Evolutionary conservation across 177 flowering plant genomes (phyloP).

Genomic region (Vitis hybrid): DNA sequence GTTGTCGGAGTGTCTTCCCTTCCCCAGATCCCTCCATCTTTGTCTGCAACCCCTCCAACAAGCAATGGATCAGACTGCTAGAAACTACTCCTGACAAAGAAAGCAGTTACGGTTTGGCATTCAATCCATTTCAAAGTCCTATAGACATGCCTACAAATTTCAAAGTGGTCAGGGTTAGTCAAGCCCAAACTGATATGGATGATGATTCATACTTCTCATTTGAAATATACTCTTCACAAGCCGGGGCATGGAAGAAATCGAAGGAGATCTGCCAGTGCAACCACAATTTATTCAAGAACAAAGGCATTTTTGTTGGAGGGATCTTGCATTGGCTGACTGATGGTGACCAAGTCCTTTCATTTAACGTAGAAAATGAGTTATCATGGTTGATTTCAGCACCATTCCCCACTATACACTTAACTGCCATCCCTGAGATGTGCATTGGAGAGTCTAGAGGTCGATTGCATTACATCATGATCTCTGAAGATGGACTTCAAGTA

Average conservation of each 20-base stretch:
- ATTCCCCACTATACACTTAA: constrained; percentile 16
- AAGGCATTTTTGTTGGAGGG: constrained; percentile 30
- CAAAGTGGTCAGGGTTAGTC: no score
- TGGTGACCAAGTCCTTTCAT: constrained; percentile 37
- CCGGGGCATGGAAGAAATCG: constrained; percentile 31
- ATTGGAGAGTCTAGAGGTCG: constrained; percentile 48
- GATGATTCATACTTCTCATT: constrained; percentile 20
- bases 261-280: constrained; percentile 34
- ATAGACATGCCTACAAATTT: no score
- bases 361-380: constrained; percentile 35
- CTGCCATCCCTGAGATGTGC: constrained; percentile 28
- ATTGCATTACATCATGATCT: constrained; percentile 31
- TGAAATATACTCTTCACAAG: constrained; percentile 38
- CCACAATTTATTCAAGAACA: constrained; percentile 22
- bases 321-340: constrained; percentile 44
- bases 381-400: constrained; percentile 36
- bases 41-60: no score
- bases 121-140: no score
- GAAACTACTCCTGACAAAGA: no score
- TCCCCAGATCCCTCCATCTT: no score
- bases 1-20: no score
- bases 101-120: no score
- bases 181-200: no score
- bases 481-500: constrained; percentile 36
- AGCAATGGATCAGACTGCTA: no score